A percentile compares a stretch with the other conserved stretches of the same genome.
Conservation (phyloP, 192 early-diverging fungal species). For the Martensiomyces pterosporus region DNA sequence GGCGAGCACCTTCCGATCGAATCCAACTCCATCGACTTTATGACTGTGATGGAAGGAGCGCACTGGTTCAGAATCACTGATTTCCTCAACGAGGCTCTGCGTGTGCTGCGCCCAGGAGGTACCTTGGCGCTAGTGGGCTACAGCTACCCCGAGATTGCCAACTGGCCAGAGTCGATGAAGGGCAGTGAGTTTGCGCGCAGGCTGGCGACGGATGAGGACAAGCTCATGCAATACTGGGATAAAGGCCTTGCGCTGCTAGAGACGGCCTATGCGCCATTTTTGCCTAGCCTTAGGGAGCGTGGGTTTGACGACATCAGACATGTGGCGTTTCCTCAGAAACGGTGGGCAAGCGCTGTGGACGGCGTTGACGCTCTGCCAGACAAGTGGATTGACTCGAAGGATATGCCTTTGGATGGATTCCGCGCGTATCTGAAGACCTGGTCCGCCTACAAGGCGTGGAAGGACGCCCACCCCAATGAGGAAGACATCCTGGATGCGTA, state of each 20-base stretch:
- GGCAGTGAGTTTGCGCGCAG: slow-evolving; percentile 10
- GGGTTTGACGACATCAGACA: slow-evolving; percentile 10
- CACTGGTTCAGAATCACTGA: slow-evolving; percentile 27
- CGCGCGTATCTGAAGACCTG: slow-evolving; percentile 26
- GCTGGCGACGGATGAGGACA: slow-evolving; percentile 8
- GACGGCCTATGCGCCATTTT: slow-evolving; percentile 6
- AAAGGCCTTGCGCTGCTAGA: slow-evolving; percentile 13
- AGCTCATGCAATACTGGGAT: slow-evolving; percentile 21
- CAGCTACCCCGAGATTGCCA: slow-evolving; percentile 16
- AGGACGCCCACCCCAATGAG: slow-evolving; percentile 6
- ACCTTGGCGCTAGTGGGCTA: slow-evolving; percentile 37
- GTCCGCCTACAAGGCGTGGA: slow-evolving; percentile 34
- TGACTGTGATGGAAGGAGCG: slow-evolving; percentile 37
- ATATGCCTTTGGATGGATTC: slow-evolving; percentile 12
- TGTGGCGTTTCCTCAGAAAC: slow-evolving; percentile 12
- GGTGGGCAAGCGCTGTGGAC: not conserved
- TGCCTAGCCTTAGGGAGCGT: not conserved
- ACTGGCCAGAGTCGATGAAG: slow-evolving; percentile 13
- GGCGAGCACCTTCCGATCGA: slow-evolving; percentile 27
- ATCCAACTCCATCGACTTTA: slow-evolving; percentile 16
- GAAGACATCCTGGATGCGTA: slow-evolving; percentile 11
- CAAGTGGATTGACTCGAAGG: slow-evolving; percentile 14
- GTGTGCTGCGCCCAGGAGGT: slow-evolving; percentile 32
- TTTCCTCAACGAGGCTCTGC: slow-evolving; percentile 20
- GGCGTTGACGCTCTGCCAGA: slow-evolving; percentile 4